Evolutionary conservation across 1,284 basidiomycete genomes (phyloP).

Genomic region (Neonothopanus nambi): DNA sequence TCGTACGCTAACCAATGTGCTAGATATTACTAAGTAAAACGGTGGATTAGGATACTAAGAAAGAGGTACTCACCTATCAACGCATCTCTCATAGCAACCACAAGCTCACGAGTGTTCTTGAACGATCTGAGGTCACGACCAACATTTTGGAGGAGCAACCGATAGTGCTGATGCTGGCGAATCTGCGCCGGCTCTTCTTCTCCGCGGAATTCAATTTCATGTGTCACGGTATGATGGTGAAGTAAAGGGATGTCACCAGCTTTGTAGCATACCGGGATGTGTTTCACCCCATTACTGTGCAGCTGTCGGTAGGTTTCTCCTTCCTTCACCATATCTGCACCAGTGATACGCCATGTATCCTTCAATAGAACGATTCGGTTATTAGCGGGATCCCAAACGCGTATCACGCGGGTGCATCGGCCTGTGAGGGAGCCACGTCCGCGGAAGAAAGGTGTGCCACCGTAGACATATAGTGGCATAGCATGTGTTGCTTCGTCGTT

Average conservation of each 20-base stretch:
- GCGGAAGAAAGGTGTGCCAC: neutral
- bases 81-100: conserved; percentile 3
- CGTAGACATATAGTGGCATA: neutral
- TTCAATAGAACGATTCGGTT: conserved; percentile 20
- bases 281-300: conserved; percentile 12
- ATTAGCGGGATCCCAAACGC: conserved; percentile 12
- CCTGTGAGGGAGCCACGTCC: neutral
- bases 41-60: neutral
- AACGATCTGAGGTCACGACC: conserved; percentile 10
- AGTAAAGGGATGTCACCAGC: neutral
- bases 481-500: neutral
- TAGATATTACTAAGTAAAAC: neutral
- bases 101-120: neutral
- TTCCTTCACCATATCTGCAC: conserved; percentile 13
- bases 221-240: no score
- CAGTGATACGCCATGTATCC: conserved; percentile 23
- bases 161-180: conserved; percentile 11
- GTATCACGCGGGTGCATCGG: conserved; percentile 6
- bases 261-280: neutral
- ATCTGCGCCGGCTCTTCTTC: no score
- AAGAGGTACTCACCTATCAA: conserved; percentile 1
- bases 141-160: conserved; percentile 18
- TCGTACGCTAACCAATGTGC: conserved; percentile 2
- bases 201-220: no score
- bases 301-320: conserved; percentile 17